Percentiles rank a stretch among this genome's conserved stretches.
These are phyloP conservation scores for Betula pendula DNA, from an alignment of 306 rosid species.

Conservation along the genomic window DNA sequence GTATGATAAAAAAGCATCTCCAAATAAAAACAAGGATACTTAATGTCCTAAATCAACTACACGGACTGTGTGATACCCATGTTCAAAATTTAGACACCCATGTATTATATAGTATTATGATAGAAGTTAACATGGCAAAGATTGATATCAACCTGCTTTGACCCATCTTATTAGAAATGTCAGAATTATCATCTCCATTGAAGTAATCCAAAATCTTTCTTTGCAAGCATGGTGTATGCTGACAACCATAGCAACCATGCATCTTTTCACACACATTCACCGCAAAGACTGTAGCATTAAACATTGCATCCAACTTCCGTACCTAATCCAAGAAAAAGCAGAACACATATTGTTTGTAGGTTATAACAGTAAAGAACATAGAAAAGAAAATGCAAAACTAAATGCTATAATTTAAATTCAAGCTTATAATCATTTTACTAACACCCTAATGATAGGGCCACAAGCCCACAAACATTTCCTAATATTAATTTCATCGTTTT, in stretches of 20 bases:
- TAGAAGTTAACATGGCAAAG: conserved; percentile 12
- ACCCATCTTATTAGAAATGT: conserved; percentile 55
- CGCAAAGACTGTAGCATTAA: conserved; percentile 67
- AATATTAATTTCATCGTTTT: neutral
- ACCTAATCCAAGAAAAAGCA: conserved; percentile 49
- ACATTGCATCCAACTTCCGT: conserved; percentile 78
- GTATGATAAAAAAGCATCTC: conserved; percentile 20
- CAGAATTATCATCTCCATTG: conserved; percentile 47
- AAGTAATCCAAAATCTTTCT: conserved; percentile 71
- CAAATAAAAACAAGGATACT: conserved; percentile 13
- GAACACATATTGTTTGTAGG: conserved; percentile 12
- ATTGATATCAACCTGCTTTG: conserved; percentile 67
- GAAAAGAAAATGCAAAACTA: conserved; percentile 16
- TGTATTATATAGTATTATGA: conserved; percentile 10
- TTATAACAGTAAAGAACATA: neutral
- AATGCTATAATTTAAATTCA: neutral
- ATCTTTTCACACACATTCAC: conserved; percentile 57
- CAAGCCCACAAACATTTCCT: neutral
- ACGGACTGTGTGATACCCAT: neutral
- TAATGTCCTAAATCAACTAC: neutral
- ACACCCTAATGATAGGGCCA: neutral
- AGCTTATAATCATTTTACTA: neutral
- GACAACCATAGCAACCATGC: conserved; percentile 56
- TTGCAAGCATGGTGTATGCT: conserved; percentile 84
- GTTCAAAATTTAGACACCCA: conserved; percentile 7